These are phyloP conservation scores for Suhomyces kilbournensis DNA, from an alignment of 805 yeast genomes.

Conservation along the genomic window DNA sequence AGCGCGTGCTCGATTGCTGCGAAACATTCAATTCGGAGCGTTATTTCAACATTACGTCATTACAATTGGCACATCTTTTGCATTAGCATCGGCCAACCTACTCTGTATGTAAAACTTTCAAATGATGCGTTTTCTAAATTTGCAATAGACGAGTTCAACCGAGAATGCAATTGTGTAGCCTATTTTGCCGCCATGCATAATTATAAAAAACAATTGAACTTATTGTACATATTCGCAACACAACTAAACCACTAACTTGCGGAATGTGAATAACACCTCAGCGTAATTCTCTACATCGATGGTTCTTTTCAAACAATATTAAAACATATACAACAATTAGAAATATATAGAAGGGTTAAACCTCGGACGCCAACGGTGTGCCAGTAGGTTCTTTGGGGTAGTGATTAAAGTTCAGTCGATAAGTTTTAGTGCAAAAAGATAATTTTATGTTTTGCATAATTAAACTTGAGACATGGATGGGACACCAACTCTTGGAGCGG, in stretches of 20 bases:
- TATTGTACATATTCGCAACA: background rate
- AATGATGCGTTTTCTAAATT: background rate
- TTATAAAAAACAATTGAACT: too few species aligned
- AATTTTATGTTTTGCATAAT: background rate
- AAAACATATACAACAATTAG: conserved; percentile 2
- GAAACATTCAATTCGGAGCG: background rate
- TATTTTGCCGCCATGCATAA: background rate
- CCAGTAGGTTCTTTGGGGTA: background rate
- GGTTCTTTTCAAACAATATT: background rate
- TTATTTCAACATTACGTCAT: too few species aligned
- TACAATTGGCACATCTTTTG: too few species aligned
- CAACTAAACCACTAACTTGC: background rate
- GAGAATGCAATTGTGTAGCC: background rate
- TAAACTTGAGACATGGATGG: conserved; percentile 90
- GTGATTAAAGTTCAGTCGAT: background rate
- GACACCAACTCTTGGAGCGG: conserved; percentile 74
- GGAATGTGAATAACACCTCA: background rate
- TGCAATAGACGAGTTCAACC: background rate
- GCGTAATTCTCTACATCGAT: background rate
- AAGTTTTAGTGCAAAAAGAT: background rate
- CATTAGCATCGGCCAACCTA: background rate
- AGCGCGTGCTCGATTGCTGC: background rate
- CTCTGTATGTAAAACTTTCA: background rate
- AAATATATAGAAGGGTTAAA: background rate
- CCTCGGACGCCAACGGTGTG: background rate